Evolutionary conservation across 495 filamentous ascomycete genomes (phyloP).

Genomic region (Terfezia claveryi): DNA sequence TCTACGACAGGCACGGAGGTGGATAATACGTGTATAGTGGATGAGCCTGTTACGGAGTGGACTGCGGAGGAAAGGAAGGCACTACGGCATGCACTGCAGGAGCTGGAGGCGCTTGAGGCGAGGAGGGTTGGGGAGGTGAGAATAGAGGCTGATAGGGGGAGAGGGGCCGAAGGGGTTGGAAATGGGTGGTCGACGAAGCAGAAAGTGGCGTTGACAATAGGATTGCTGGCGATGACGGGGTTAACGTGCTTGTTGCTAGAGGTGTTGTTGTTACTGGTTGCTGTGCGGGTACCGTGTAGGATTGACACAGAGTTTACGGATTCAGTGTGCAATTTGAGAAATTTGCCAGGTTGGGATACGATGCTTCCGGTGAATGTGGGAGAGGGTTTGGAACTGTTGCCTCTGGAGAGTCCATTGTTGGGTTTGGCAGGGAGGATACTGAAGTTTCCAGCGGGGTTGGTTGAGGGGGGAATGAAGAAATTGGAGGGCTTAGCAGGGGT

Average conservation of each 20-base stretch:
- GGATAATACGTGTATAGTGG: conserved; percentile 1
- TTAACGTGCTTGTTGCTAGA: conserved; percentile 13
- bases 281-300: not conserved
- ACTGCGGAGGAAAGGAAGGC: conserved; percentile 7
- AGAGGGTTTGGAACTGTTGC: not conserved
- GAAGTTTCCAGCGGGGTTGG: not conserved
- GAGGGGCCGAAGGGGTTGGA: not conserved
- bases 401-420: not conserved
- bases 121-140: not conserved
- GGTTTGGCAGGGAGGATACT: not conserved
- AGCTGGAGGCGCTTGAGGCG: not conserved
- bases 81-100: conserved; percentile 1
- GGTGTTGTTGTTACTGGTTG: conserved; percentile 11
- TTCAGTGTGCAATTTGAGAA: not conserved
- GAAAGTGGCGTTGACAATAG: conserved; percentile 2
- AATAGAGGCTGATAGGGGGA: not conserved
- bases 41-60: conserved; percentile 9
- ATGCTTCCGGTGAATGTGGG: not conserved
- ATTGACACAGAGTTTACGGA: not conserved
- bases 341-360: not conserved
- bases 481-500: not conserved
- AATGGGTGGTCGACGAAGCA: not conserved
- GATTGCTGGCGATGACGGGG: conserved; percentile 3
- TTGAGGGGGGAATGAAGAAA: not conserved
- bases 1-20: conserved; percentile 8